These are phyloP conservation scores for Saturnispora quitensis DNA, from an alignment of 805 yeast genomes.

Conservation along the genomic window DNA sequence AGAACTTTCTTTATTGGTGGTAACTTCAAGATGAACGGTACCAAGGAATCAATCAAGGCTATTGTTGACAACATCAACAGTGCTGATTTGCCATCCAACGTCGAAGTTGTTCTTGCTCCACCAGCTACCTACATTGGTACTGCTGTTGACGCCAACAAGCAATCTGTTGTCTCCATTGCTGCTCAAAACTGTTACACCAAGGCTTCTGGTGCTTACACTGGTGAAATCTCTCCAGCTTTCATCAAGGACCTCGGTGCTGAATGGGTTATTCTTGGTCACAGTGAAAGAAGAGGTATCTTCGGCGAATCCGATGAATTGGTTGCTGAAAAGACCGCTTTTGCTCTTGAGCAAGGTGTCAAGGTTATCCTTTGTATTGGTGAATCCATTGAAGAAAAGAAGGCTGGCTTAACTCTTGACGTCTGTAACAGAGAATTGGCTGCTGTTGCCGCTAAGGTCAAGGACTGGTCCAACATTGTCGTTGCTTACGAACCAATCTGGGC, in stretches of 20 bases:
- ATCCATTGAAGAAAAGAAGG: slow-evolving; percentile 89
- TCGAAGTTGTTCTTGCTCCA: slow-evolving; percentile 92
- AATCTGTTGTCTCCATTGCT: slow-evolving; percentile 66
- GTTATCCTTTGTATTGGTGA: slow-evolving; percentile 98
- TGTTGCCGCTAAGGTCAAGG: slow-evolving; percentile 50
- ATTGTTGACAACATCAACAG: slow-evolving; percentile 79
- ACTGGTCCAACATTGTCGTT: slow-evolving; percentile 88
- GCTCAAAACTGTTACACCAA: slow-evolving; percentile 89
- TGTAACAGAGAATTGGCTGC: slow-evolving; percentile 87
- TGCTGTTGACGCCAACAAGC: slow-evolving; percentile 60
- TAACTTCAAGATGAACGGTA: slow-evolving; percentile 98
- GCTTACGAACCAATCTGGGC: slow-evolving; percentile 99
- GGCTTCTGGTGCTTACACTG: slow-evolving; percentile 95
- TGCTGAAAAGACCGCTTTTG: slow-evolving; percentile 91
- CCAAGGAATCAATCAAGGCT: slow-evolving; percentile 71
- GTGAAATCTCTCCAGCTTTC: slow-evolving; percentile 86
- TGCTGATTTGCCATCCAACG: slow-evolving; percentile 64
- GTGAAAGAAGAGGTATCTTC: slow-evolving; percentile 94
- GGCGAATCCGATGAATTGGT: slow-evolving; percentile 83
- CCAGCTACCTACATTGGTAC: slow-evolving; percentile 87
- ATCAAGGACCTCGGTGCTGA: slow-evolving; percentile 84
- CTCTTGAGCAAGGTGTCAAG: slow-evolving; percentile 78
- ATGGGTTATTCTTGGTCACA: slow-evolving; percentile 97
- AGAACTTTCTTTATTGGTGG: slow-evolving; percentile 89
- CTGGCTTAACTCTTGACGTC: slow-evolving; percentile 77